Percentiles rank a stretch among this genome's conserved stretches.
Evolutionary conservation across 371 early-diverging fungal species (phyloP).

Genomic region (Batkoa obscura): DNA sequence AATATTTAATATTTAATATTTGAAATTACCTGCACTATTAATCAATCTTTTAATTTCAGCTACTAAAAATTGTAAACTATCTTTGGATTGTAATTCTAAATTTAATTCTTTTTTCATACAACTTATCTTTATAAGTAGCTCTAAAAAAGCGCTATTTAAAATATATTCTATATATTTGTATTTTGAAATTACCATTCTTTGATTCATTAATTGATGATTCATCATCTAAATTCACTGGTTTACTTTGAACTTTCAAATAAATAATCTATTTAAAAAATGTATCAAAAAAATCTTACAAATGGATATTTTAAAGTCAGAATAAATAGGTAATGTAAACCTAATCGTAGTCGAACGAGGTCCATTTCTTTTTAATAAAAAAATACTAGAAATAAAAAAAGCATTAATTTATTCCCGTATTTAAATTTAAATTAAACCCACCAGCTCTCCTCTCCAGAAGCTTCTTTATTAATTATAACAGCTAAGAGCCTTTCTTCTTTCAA

Average conservation of each 20-base stretch:
- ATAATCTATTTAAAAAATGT: conserved; percentile 4
- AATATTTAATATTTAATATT: background rate
- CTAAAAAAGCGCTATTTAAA: background rate
- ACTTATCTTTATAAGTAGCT: background rate
- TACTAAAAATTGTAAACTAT: background rate
- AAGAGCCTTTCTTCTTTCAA: background rate
- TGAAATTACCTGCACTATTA: background rate
- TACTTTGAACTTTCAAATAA: conserved; percentile 16
- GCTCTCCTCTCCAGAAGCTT: background rate
- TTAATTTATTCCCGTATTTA: background rate
- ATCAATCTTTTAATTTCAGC: background rate
- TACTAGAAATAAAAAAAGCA: conserved; percentile 9
- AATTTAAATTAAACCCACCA: background rate
- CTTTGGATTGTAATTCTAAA: background rate
- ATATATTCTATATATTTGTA: background rate
- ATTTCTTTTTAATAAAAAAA: conserved; percentile 17
- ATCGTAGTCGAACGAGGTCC: conserved; percentile 12
- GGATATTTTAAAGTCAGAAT: conserved; percentile 20
- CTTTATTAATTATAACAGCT: background rate
- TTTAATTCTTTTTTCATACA: background rate
- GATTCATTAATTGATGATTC: conserved; percentile 8
- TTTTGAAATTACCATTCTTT: conserved; percentile 8
- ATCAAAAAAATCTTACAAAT: conserved; percentile 12
- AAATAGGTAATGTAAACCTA: conserved; percentile 16
- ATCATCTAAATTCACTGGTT: conserved; percentile 15